Base-by-base conservation (phyloP, 257 asterid genomes). In the Voacanga thouarsii region DNA sequence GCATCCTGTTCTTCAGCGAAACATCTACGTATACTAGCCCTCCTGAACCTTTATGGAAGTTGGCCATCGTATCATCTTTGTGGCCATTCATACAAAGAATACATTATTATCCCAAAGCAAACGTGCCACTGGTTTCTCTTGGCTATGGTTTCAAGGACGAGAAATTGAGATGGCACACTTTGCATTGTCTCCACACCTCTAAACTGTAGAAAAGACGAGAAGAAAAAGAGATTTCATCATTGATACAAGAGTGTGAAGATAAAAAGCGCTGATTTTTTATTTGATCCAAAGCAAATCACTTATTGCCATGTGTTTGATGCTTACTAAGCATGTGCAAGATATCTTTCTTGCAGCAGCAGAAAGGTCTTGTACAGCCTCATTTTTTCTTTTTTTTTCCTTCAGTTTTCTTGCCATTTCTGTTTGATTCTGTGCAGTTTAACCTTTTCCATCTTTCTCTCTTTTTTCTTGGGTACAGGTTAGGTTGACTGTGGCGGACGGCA, bases 81-180 rank as follows among this genome's bases (percentile, higher is more conserved):
- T 47, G 43, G 39, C 66, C 19, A 21, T 28, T 49, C 47, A 73
- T 37, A 66, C 39, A 1, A 6, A 16, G 26, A 18, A 5, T 37
- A 65, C 44, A 67, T 18, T 19, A 39, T 7, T 37, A 39, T 67
- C 72, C 45, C 47, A 37, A 18, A 33, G 49, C 47, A 66, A 66
- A 66, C 47, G 14, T 33, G 71, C 37, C 47, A 19, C 12, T 66
- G 49, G 11, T 33, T 15, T 66, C 72, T 33, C 37, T 53, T 65
- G 75, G 69, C 28, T 19, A 50, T 50, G 74, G 63, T 49, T 33
- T 7, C 14, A 26, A 30, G 79, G 70, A 72, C 15, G 49, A 41
- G 23, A 39, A 18, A 50, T 26, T 74, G 79, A 79, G 75, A 79
- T 79, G 79, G 11, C 79, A 65, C 79, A 65, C 77, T 51, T 50